A percentile compares a stretch with the other conserved stretches of the same genome.
These are phyloP conservation scores for Pythium plurisporium DNA, from an alignment of 352 stramenopile genomes.

Conservation along the genomic window DNA sequence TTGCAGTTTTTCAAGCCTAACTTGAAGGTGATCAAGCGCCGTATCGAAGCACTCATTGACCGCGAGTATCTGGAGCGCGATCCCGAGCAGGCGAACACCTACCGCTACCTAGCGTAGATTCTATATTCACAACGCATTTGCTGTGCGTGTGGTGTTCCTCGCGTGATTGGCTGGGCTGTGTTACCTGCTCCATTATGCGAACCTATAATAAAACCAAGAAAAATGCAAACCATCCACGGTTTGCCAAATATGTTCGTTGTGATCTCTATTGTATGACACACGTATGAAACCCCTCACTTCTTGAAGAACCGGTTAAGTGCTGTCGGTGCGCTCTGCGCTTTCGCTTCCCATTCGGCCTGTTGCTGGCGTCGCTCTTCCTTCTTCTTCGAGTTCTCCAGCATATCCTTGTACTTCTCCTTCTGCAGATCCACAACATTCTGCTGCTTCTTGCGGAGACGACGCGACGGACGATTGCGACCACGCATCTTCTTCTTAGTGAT, in stretches of 20 bases:
- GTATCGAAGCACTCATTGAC: constrained; percentile 98
- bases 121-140: neutral
- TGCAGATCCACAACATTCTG: constrained; percentile 98
- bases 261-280: constrained; percentile 12
- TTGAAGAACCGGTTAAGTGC: constrained; percentile 89
- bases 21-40: constrained; percentile 96
- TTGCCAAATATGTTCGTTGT: constrained; percentile 3
- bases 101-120: constrained; percentile 92
- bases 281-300: constrained; percentile 39
- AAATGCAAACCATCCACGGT: neutral
- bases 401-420: constrained; percentile 89
- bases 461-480: constrained; percentile 95
- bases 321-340: constrained; percentile 66
- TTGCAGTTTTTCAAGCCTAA: constrained; percentile 98
- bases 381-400: constrained; percentile 75
- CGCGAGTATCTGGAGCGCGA: constrained; percentile 98
- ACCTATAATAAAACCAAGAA: constrained; percentile 1
- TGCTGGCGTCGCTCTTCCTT: constrained; percentile 62
- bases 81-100: constrained; percentile 93
- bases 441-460: constrained; percentile 95
- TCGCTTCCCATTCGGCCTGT: constrained; percentile 76
- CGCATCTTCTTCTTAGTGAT: constrained; percentile 96
- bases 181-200: neutral
- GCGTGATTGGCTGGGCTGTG: neutral
- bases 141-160: neutral